These are phyloP conservation scores for Chondrostereum purpureum DNA, from an alignment of 1,284 basidiomycete species.

Conservation along the genomic window DNA sequence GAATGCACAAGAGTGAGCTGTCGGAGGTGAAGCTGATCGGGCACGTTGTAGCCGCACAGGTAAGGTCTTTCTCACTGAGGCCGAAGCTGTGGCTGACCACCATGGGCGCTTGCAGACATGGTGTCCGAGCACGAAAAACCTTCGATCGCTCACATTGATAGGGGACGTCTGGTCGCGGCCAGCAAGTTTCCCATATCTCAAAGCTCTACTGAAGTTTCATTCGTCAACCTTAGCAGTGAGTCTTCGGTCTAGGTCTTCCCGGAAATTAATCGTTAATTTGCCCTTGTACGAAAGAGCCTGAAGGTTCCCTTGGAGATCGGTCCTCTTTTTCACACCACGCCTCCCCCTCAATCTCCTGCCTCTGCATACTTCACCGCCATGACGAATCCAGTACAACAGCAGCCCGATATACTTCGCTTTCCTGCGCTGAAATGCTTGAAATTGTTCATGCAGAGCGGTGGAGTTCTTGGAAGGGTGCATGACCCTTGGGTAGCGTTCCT, in stretches of 20 bases:
- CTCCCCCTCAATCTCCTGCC: neutral
- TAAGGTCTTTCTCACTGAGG: conserved; percentile 19
- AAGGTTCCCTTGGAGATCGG: conserved; percentile 29
- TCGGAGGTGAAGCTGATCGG: conserved; percentile 12
- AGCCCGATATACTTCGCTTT: conserved; percentile 31
- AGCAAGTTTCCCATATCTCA: neutral
- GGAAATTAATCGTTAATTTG: conserved; percentile 32
- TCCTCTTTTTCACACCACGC: conserved; percentile 29
- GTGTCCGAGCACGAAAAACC: neutral
- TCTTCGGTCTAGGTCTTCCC: conserved; percentile 19
- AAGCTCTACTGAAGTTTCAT: neutral
- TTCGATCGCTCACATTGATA: neutral
- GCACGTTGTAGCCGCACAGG: neutral
- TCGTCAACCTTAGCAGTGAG: neutral
- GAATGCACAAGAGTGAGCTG: conserved; percentile 21
- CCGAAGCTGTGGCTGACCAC: too few species aligned
- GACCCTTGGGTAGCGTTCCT: neutral
- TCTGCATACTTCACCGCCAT: conserved; percentile 11
- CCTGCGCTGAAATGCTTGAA: conserved; percentile 32
- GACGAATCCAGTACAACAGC: conserved; percentile 36
- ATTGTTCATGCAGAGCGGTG: conserved; percentile 29
- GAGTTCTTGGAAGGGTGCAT: neutral
- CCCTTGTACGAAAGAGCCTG: conserved; percentile 25
- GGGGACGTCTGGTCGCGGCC: neutral
- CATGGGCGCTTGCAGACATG: conserved; percentile 21